phyloP scores from a whole-genome alignment of 805 yeast genomes.

The Tetrapisispora pingtungensis region DNA sequence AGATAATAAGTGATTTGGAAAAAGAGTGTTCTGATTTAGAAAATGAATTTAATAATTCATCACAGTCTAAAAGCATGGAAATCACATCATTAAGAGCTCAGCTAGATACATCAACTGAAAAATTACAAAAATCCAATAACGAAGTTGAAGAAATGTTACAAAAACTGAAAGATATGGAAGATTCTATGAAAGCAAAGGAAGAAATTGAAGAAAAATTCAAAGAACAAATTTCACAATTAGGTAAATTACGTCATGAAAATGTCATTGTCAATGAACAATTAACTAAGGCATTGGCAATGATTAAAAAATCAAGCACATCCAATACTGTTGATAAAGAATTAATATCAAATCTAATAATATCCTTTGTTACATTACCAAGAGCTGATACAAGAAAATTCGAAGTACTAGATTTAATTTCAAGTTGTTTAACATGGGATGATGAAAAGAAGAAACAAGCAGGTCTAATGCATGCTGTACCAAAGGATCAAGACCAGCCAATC shows the following conservation, averaged over 20 bases:
- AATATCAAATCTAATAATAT: slow-evolving; percentile 73
- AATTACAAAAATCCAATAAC: slow-evolving; percentile 5
- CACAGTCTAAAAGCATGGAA: slow-evolving; percentile 20
- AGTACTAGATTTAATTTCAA: slow-evolving; percentile 74
- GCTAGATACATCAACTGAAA: slow-evolving; percentile 17
- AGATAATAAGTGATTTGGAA: slow-evolving; percentile 17
- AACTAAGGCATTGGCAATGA: slow-evolving; percentile 81
- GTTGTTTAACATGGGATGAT: slow-evolving; percentile 83
- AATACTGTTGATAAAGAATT: slow-evolving; percentile 81
- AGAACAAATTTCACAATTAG: slow-evolving; percentile 70
- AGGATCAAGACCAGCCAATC: slow-evolving; percentile 7
- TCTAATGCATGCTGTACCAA: slow-evolving; percentile 26
- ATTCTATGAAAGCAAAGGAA: slow-evolving; percentile 15
- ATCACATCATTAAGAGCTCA: slow-evolving; percentile 22
- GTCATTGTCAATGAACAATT: slow-evolving; percentile 88
- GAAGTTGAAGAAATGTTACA: slow-evolving; percentile 18
- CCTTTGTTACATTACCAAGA: slow-evolving; percentile 78
- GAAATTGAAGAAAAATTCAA: slow-evolving; percentile 45
- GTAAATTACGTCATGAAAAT: slow-evolving; percentile 90
- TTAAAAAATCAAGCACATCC: slow-evolving; percentile 66
- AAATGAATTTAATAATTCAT: slow-evolving; percentile 9
- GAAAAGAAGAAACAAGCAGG: slow-evolving; percentile 71
- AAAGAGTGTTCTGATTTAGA: slow-evolving; percentile 6
- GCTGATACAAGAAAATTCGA: slow-evolving; percentile 94
- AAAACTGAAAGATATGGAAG: slow-evolving; percentile 16